Conservation (phyloP, 1,284 basidiomycete species). For the Xerocomus amazonicus region DNA sequence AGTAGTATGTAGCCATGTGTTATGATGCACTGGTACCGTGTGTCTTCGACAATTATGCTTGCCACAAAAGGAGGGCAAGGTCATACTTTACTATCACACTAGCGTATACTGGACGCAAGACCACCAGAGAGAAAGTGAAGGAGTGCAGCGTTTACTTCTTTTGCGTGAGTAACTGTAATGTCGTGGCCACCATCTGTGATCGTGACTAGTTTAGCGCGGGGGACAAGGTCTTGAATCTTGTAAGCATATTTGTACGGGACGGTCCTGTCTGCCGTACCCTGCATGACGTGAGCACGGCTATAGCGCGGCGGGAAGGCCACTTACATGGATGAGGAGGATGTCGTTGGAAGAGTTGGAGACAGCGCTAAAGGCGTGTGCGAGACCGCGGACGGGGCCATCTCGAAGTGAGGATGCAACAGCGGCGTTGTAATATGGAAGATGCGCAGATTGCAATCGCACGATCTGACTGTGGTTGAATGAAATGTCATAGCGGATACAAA, state of each 20-base stretch:
- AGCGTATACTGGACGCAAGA: background rate
- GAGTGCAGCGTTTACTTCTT: constrained; percentile 40
- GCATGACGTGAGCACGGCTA: background rate
- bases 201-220: constrained; percentile 51
- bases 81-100: background rate
- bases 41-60: constrained; percentile 3
- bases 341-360: constrained; percentile 45
- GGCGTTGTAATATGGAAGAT: constrained; percentile 66
- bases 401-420: constrained; percentile 71
- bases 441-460: constrained; percentile 67
- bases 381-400: constrained; percentile 66
- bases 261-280: constrained; percentile 67
- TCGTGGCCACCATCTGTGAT: constrained; percentile 63
- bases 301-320: constrained; percentile 20
- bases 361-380: constrained; percentile 47
- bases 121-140: constrained; percentile 36
- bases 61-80: background rate
- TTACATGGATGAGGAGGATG: constrained; percentile 62
- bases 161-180: constrained; percentile 54
- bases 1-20: constrained; percentile 10
- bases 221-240: constrained; percentile 51
- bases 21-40: background rate
- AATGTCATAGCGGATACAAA: background rate
- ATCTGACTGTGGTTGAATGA: constrained; percentile 36
- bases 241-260: constrained; percentile 61